Conservation (phyloP, 768 basidiomycete genomes). For the Calocera cornea region DNA sequence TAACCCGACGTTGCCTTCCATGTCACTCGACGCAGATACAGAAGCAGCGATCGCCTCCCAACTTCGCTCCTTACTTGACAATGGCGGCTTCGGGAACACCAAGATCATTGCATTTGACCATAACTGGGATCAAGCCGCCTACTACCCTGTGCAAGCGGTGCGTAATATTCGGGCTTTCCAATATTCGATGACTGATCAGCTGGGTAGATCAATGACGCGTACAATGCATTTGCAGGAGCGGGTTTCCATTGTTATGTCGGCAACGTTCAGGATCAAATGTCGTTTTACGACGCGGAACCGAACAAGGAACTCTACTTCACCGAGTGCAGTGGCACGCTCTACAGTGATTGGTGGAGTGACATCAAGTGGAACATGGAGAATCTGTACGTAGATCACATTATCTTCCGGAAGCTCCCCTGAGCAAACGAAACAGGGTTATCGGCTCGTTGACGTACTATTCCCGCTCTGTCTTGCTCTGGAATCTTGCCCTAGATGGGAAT, state of each 20-base stretch:
- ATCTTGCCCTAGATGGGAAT: constrained; percentile 48
- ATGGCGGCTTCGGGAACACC: constrained; percentile 43
- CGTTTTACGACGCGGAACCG: constrained; percentile 44
- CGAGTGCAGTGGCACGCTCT: constrained; percentile 53
- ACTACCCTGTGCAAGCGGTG: constrained; percentile 47
- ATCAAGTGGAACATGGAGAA: constrained; percentile 3
- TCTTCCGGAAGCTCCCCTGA: no score
- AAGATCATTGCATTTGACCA: constrained; percentile 60
- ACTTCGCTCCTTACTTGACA: constrained; percentile 46
- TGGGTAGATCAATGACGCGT: constrained; percentile 11
- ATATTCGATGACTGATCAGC: neutral
- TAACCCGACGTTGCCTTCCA: constrained; percentile 57
- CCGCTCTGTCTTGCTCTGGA: constrained; percentile 54
- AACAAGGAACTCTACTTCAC: constrained; percentile 42
- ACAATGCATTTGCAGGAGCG: constrained; percentile 33
- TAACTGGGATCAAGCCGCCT: constrained; percentile 55
- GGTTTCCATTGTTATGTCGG: constrained; percentile 64
- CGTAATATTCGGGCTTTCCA: constrained; percentile 12
- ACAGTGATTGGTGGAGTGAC: constrained; percentile 51
- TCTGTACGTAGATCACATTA: no score
- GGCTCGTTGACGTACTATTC: constrained; percentile 15
- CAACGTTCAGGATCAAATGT: constrained; percentile 37
- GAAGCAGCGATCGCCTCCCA: constrained; percentile 47
- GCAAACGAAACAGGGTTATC: constrained; percentile 15
- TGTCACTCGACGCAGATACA: constrained; percentile 37